Evolutionary conservation across 148 eudicot genomes (phyloP), one percentile per base, ranked within the genome.

Genomic region (Pouteria glomerata): DNA sequence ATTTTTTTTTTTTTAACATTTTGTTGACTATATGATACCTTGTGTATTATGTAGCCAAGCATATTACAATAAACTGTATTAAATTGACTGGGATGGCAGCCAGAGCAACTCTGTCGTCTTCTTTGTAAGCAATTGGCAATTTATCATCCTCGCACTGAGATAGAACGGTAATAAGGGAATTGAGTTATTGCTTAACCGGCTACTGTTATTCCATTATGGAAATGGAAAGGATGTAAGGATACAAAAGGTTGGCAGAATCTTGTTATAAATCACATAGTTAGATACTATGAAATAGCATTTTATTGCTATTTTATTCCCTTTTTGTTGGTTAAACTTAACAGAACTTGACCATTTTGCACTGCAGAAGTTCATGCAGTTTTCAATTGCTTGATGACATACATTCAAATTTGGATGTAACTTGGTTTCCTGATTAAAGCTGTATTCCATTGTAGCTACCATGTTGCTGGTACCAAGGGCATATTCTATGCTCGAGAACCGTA

Each of bases 401-500:
- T 68, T 19, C 18, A 59, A 18, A 12, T 68, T 24, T 7, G 14
- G 7, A 33, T 68, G 6, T 59, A 37, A 0, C 15, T 50, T 68
- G 26, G 47, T 63, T 65, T 62, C 48, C 75, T 80, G 53, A 82
- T 77, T 33, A 47, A 37, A 48, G 33, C 41, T 74, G 72, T 65
- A 59, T 74, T 77, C 61, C 73, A 31, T 78, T 70, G 52, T 73
- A 95, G 98, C 73, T 95, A 88, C 80, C 98, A 91, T 78, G 78
- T 95, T 79, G 90, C 98, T 56, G 98, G 96, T 77, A 83, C 89
- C 47, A 82, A 80, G 79, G 96, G 84, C 56, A 62, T 86, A 16
- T 95, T 80, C 63, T 95, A 81, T 82, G 89, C 89, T 78, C 96
- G 98, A 60, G 97, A 87, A 71, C 98, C 98, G 3, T 94, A 94